Evolutionary conservation across 805 yeast species (phyloP), one percentile per base, ranked within the genome.

Genomic region (Grigorovia transvaalensis): DNA sequence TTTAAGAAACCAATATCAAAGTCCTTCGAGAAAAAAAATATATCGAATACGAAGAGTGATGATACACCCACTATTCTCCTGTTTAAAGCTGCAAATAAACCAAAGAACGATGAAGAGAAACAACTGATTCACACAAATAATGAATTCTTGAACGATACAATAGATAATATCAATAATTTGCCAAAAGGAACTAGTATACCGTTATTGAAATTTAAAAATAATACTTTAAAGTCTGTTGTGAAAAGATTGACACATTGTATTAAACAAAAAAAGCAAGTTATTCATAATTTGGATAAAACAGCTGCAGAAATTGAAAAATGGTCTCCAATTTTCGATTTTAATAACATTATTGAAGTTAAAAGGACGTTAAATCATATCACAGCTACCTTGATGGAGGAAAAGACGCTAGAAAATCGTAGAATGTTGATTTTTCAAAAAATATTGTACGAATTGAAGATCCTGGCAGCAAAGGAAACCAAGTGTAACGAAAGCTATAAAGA

Each of bases 401-500:
- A 35, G n/a, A 20, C 17, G 9, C 19, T 15, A 18, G 48, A 46
- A 38, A 19, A 19, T 12, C 18, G 11, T 9, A n/a, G 19, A 35
- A 46, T 35, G 13, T 9, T 20, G 19, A 23, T 27, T 12, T 20
- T 46, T 5, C 33, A 38, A 33, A 33, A 19, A 1, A 35, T 42
- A 11, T 35, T 46, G 23, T 20, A 19, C 20, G 23, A 8, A 38
- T n/a, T 46, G 8, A 46, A 46, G 23, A 20, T 41, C 48, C 57
- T 64, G 1, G 50, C 59, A 13, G 52, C 53, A 48, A 57, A 67
- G 46, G 68, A 65, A 50, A 56, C 51, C 5, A 61, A 62, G 46
- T 51, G 40, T 20, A 35, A 35, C 8, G 44, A 35, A 13, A 35
- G 42, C 9, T 29, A 20, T 4, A 46, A 46, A 23, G 29, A 46